phyloP scores from a whole-genome alignment of 2,329 filamentous ascomycete genomes.

The Neonectria faginata region DNA sequence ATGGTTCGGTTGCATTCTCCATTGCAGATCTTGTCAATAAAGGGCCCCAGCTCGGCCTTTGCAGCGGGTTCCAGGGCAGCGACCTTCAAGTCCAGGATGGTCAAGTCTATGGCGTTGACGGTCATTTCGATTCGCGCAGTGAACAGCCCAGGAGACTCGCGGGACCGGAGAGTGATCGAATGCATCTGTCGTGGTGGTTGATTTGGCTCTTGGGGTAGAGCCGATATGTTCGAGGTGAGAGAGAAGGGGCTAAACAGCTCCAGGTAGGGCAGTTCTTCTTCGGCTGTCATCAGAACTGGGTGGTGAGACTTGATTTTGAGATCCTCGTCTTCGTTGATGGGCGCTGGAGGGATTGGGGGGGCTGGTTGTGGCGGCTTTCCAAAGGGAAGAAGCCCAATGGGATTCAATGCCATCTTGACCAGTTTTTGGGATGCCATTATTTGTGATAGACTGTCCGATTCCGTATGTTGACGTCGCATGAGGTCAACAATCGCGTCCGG shows the following conservation, averaged over 20 bases:
- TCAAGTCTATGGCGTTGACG: constrained; percentile 65
- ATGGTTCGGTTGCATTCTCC: constrained; percentile 58
- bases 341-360: constrained; percentile 40
- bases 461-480: constrained; percentile 54
- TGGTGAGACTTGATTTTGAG: constrained; percentile 70
- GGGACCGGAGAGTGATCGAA: constrained; percentile 62
- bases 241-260: constrained; percentile 77
- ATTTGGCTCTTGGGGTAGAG: constrained; percentile 53
- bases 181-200: constrained; percentile 64
- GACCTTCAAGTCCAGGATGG: constrained; percentile 65
- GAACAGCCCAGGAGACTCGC: constrained; percentile 64
- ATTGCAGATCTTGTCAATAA: constrained; percentile 58
- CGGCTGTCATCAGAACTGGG: constrained; percentile 70
- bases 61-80: constrained; percentile 68
- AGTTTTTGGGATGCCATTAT: constrained; percentile 54
- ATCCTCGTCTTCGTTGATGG: constrained; percentile 48
- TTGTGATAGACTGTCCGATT: constrained; percentile 47
- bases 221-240: constrained; percentile 66
- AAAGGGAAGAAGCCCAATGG: constrained; percentile 65
- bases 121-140: constrained; percentile 67
- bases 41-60: constrained; percentile 67
- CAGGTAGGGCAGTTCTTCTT: constrained; percentile 76
- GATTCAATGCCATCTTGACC: constrained; percentile 63
- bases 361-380: constrained; percentile 50
- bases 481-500: constrained; percentile 56